A percentile compares a stretch with the other conserved stretches of the same genome.
These are phyloP conservation scores for Monosporascus sp. DNA, from an alignment of 2,329 filamentous ascomycete species.

Conservation along the genomic window DNA sequence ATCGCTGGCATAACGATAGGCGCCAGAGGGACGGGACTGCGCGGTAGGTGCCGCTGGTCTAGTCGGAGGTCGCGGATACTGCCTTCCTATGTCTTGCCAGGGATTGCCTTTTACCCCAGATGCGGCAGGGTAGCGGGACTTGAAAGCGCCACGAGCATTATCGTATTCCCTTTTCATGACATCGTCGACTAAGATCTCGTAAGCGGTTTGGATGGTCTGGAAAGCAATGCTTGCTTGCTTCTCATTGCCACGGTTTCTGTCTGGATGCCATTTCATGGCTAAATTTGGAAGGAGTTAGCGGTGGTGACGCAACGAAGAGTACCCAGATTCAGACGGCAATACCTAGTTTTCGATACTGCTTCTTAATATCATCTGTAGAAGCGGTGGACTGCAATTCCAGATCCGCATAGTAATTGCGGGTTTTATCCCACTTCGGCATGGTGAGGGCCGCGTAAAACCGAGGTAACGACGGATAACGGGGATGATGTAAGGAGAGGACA, in stretches of 20 bases:
- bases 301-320: slow-evolving; percentile 1
- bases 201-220: slow-evolving; percentile 78
- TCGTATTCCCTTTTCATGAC: slow-evolving; percentile 49
- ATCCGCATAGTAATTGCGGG: slow-evolving; percentile 80
- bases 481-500: slow-evolving; percentile 1
- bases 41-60: slow-evolving; percentile 16
- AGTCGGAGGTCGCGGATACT: slow-evolving; percentile 46
- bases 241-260: slow-evolving; percentile 81
- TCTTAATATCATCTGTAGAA: slow-evolving; percentile 72
- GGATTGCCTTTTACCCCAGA: slow-evolving; percentile 55
- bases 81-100: slow-evolving; percentile 44
- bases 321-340: slow-evolving; percentile 9
- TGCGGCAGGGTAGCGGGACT: slow-evolving; percentile 37
- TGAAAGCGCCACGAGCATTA: slow-evolving; percentile 34
- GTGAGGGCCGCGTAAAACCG: slow-evolving; percentile 23
- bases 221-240: slow-evolving; percentile 76
- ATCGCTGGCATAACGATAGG: slow-evolving; percentile 36
- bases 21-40: slow-evolving; percentile 29
- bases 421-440: slow-evolving; percentile 65
- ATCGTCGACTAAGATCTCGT: slow-evolving; percentile 63
- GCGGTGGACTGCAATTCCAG: slow-evolving; percentile 66
- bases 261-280: slow-evolving; percentile 84
- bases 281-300: slow-evolving; percentile 17
- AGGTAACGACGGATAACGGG: slow-evolving; percentile 4
- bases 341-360: slow-evolving; percentile 81